These are phyloP conservation scores for Wickerhamiella cacticola DNA, from an alignment of 805 yeast genomes.

Conservation along the genomic window DNA sequence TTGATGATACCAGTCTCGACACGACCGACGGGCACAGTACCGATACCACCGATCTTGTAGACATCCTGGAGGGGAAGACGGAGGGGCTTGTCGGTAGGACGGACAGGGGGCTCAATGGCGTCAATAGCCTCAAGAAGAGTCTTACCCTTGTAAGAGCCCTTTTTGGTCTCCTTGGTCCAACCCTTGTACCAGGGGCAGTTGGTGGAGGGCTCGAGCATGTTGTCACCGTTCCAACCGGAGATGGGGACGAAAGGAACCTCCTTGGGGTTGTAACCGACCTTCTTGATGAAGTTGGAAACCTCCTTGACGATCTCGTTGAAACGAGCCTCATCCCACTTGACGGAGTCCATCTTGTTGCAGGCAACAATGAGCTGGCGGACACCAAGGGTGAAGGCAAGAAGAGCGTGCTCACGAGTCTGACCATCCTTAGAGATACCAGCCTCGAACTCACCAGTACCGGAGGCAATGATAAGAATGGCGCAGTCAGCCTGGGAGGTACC, in stretches of 20 bases:
- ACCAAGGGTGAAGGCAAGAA: constrained; percentile 81
- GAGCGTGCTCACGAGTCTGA: constrained; percentile 92
- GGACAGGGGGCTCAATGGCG: constrained; percentile 64
- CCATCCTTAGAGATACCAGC: constrained; percentile 93
- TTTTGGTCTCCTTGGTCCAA: constrained; percentile 67
- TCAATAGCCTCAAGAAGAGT: constrained; percentile 78
- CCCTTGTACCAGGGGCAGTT: constrained; percentile 87
- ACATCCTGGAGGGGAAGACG: constrained; percentile 85
- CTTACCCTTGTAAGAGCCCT: constrained; percentile 61
- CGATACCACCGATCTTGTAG: constrained; percentile 87
- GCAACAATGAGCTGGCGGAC: constrained; percentile 79
- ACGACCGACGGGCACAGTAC: constrained; percentile 89
- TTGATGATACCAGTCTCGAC: constrained; percentile 86
- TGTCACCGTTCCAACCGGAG: constrained; percentile 89
- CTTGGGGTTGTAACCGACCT: constrained; percentile 99
- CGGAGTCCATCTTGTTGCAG: constrained; percentile 91
- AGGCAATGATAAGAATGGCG: constrained; percentile 81
- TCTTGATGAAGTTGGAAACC: constrained; percentile 96
- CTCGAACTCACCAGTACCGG: constrained; percentile 91
- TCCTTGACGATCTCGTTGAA: constrained; percentile 98
- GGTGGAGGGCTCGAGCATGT: constrained; percentile 73
- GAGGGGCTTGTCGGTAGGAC: constrained; percentile 79
- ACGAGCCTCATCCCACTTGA: constrained; percentile 74
- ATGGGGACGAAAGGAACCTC: constrained; percentile 91
- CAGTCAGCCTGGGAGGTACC: constrained; percentile 93